Evolutionary conservation across 2,329 filamentous ascomycete species (phyloP), one percentile per base, ranked within the genome.

Genomic region (Phoma herbarum): DNA sequence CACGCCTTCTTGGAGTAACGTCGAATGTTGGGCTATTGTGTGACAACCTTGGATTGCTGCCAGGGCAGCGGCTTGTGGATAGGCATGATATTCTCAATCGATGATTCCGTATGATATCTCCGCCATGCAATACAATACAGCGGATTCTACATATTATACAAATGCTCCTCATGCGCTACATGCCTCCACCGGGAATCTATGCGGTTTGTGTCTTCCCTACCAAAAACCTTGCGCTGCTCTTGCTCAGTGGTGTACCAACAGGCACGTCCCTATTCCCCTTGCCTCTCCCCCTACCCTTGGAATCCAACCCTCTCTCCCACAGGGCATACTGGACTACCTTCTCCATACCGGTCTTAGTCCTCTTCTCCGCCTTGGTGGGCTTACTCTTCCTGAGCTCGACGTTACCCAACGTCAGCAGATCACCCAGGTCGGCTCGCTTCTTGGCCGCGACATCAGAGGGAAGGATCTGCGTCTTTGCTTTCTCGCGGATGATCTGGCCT

Each of bases 311-410:
- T 22, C 67, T 63, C 52, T 70, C 67, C 58, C 59, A 63, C 18
- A 94, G 80, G 77, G 92, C 89, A 70, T 88, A 81, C 75, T 90
- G 85, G 70, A 94, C 91, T 48, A 93, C 77, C 85, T 95, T 95
- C 86, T 89, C 91, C 69, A 91, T 83, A 26, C 92, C 92, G 41
- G 91, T 75, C 47, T 85, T 83, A 67, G 85, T 86, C 77, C 94
- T 90, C 75, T 86, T 87, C 75, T 94, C 86, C 31, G 90, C 86
- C 10, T 87, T 85, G 8, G 88, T 93, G 59, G 91, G 81, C 68
- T 88, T 88, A 64, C 84, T 84, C 25, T 78, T 75, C 66, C 85
- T 85, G 22, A 97, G 79, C 66, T 83, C 84, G 42, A 97, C 88
- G 72, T 97, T 97, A 31, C 68, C 65, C 16, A 72, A 41, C 3